Evolutionary conservation across 345 rosid species (phyloP).

Genomic region (Euphorbia pulcherrima): DNA sequence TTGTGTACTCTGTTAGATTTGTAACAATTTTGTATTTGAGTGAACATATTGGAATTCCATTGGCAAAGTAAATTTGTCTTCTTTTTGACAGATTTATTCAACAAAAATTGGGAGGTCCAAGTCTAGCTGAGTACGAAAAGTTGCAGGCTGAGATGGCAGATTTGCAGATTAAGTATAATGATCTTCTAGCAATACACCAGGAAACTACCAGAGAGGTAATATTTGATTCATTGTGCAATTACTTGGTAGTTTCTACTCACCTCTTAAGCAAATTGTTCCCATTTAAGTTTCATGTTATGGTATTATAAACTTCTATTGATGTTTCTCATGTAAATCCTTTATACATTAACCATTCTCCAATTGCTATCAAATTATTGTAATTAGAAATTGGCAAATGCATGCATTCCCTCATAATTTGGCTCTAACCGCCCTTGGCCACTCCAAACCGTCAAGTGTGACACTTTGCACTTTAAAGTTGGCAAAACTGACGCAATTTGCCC

Average conservation of each 20-base stretch:
- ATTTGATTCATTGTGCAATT: background rate
- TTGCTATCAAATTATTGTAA: background rate
- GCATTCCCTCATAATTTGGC: too few relatives aligned
- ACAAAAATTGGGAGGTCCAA: conserved; percentile 79
- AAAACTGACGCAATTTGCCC: too few relatives aligned
- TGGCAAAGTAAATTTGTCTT: background rate
- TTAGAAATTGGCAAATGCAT: too few relatives aligned
- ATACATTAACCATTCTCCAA: background rate
- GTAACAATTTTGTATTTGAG: background rate
- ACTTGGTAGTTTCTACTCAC: background rate
- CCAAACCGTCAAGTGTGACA: too few relatives aligned
- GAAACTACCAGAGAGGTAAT: conserved; percentile 73
- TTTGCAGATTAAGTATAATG: conserved; percentile 59
- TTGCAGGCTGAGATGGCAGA: conserved; percentile 75
- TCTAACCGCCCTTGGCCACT: too few relatives aligned
- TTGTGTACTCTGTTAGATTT: background rate
- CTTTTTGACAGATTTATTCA: conserved; percentile 60
- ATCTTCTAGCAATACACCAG: conserved; percentile 65
- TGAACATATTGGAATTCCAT: background rate
- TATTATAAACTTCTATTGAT: background rate
- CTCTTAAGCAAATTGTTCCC: background rate
- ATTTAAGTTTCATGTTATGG: background rate
- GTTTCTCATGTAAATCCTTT: background rate
- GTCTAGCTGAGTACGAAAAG: conserved; percentile 68
- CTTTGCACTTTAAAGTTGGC: too few relatives aligned